Evolutionary conservation across 2,329 filamentous ascomycete species (phyloP), one percentile per base, ranked within the genome.

Genomic region (Madurella fahalii): DNA sequence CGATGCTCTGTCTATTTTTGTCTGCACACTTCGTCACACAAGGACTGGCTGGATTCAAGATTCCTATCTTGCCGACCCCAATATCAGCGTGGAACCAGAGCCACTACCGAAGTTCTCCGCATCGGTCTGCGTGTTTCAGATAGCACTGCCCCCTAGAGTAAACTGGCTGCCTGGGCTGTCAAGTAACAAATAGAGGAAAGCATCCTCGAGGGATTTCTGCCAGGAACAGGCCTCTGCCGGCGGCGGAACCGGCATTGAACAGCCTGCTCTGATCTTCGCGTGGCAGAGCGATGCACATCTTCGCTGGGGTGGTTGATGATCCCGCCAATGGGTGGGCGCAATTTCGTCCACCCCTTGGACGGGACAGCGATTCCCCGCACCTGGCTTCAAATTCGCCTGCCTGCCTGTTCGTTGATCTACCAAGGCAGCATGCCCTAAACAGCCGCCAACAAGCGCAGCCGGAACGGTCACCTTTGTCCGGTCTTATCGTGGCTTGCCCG

Each of bases 341-440:
- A 25, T 25, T 25, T 25, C 7, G 25, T 7, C 4, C 25, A 25
- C 25, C 25, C 25, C 25, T 25, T 25, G 25, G 25, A 25, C 25
- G 25, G 25, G 25, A 25, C 25, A 25, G 25, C 7, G 31, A 16
- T 39, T 17, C 34, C 42, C 46, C 40, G 47, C 55, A 42, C 41
- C 34, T 11, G 8, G 39, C n/a, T 54, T 51, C 42, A 25, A 25
- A 25, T 25, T 25, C 25, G 25, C 39, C n/a, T 58, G 34, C 52
- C 48, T 57, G 55, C 55, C 55, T 57, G 52, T 51, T 7, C 51
- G 51, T 43, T 49, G 51, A 53, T 53, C 53, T 56, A 43, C 31
- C 47, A 40, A 16, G 53, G 37, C 15, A 41, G 17, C 47, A 51
- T 54, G 51, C 48, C 47, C 46, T 49, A 41, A 46, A 43, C 40